Evolutionary conservation across 768 basidiomycete species (phyloP).

Genomic region (Serendipita sp.): DNA sequence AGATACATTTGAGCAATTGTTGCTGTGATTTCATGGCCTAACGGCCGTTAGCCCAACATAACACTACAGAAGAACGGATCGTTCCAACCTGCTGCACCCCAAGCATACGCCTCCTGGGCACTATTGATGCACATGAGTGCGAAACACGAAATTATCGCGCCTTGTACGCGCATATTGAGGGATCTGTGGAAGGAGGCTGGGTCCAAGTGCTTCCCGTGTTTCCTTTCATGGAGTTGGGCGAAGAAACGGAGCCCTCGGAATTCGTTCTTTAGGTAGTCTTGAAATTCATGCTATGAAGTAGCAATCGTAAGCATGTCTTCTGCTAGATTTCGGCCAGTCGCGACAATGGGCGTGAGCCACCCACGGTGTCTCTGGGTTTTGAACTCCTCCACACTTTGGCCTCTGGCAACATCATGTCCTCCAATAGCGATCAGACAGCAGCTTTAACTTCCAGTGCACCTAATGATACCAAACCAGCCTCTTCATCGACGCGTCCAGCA

Average conservation of each 20-base stretch:
- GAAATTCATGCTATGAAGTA: neutral
- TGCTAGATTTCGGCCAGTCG: neutral
- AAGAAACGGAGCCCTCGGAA: neutral
- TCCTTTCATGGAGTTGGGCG: no score
- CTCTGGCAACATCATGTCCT: neutral
- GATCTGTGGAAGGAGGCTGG: neutral
- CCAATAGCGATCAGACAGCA: neutral
- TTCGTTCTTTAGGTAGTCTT: neutral
- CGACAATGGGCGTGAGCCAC: neutral
- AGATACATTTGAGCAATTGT: conserved; percentile 91
- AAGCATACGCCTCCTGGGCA: conserved; percentile 12
- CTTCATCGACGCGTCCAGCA: neutral
- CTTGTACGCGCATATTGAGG: neutral
- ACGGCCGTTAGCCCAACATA: neutral
- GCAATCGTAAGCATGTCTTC: neutral
- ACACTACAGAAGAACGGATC: neutral
- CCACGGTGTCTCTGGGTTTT: neutral
- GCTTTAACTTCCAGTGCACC: neutral
- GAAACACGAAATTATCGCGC: neutral
- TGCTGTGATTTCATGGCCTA: conserved; percentile 84
- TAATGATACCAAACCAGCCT: neutral
- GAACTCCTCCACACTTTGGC: neutral
- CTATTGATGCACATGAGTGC: neutral
- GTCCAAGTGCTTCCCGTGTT: neutral
- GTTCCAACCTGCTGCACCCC: conserved; percentile 22